Evolutionary conservation across 1,284 basidiomycete genomes (phyloP), one percentile per base, ranked within the genome.

Genomic region (Puccinia triticina): DNA sequence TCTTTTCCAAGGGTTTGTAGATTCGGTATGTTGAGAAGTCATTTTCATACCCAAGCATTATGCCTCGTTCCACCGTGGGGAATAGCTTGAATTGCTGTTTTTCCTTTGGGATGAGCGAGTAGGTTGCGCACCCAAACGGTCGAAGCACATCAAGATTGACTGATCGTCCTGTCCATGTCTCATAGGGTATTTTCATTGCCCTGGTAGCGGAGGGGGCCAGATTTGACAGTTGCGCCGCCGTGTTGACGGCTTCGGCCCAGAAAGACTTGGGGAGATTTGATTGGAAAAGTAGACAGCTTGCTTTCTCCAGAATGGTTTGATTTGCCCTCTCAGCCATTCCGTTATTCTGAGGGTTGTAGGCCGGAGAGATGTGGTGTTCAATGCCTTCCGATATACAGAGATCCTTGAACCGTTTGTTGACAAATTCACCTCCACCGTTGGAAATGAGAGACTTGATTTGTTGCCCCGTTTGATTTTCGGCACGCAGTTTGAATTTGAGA

Each of bases 351-450:
- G 72, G 72, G 7, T 48, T 75, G 21, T 75, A 53, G 5, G 50
- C 48, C 11, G 73, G 69, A 11, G 69, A 1, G 5, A 72, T 29
- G 29, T 48, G 34, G 43, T 72, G 69, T 18, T 10, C 10, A 3
- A 48, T 48, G 1, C 69, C 69, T n/a, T 53, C 21, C 11, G 23
- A 46, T 50, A 16, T n/a, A 26, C 43, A 46, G 14, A 72, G 43
- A 2, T 26, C 18, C 8, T 43, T 50, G 43, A 72, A 72, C n/a
- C 32, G 26, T n/a, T 46, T 21, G 26, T 72, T 72, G 43, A 53
- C n/a, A 29, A 72, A 72, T 26, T 72, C 69, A 14, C 69, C 69
- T 8, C 69, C 69, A 16, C 69, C 29, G 46, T 72, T 43, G 26
- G 69, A 48, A 16, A 72, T n/a, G 26, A 72, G 37, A 40, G 18